Evolutionary conservation across 2,329 filamentous ascomycete species (phyloP).

Genomic region (Colletotrichum sp.): DNA sequence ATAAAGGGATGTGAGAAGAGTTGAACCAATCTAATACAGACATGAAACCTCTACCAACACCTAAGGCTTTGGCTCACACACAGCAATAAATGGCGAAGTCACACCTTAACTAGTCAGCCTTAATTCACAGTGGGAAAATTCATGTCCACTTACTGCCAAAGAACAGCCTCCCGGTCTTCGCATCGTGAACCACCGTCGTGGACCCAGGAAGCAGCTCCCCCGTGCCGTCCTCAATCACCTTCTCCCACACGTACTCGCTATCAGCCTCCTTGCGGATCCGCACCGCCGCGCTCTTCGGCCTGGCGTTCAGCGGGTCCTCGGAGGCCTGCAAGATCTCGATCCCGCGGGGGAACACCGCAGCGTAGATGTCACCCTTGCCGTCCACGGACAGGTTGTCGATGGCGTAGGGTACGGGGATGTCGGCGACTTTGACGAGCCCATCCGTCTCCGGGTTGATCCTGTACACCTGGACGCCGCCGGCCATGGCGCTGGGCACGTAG

Average conservation of each 20-base stretch:
- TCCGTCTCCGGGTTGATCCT: not conserved
- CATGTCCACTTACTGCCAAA: conserved; percentile 25
- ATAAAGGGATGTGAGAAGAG: not conserved
- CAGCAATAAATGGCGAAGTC: conserved; percentile 25
- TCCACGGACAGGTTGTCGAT: conserved; percentile 32
- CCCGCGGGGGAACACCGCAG: conserved; percentile 25
- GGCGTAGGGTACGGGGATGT: conserved; percentile 24
- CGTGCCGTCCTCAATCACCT: conserved; percentile 30
- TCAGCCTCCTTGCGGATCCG: conserved; percentile 23
- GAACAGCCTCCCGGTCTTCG: conserved; percentile 30
- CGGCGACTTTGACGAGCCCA: conserved; percentile 20
- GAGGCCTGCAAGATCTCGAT: conserved; percentile 17
- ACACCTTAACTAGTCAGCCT: conserved; percentile 17
- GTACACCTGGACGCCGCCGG: conserved; percentile 26
- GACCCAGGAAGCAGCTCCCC: conserved; percentile 27
- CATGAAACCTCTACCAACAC: rapidly evolving
- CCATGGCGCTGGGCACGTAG: conserved; percentile 33
- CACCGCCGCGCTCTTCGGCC: conserved; percentile 22
- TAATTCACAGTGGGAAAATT: not conserved
- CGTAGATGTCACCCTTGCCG: conserved; percentile 28
- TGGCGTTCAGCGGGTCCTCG: conserved; percentile 23
- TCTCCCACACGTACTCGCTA: conserved; percentile 24
- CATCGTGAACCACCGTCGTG: conserved; percentile 31
- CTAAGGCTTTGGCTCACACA: conserved; percentile 22
- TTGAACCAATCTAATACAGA: not conserved